Base-by-base conservation (phyloP, 1,284 basidiomycete genomes). In the Austroboletus rostrupii region DNA sequence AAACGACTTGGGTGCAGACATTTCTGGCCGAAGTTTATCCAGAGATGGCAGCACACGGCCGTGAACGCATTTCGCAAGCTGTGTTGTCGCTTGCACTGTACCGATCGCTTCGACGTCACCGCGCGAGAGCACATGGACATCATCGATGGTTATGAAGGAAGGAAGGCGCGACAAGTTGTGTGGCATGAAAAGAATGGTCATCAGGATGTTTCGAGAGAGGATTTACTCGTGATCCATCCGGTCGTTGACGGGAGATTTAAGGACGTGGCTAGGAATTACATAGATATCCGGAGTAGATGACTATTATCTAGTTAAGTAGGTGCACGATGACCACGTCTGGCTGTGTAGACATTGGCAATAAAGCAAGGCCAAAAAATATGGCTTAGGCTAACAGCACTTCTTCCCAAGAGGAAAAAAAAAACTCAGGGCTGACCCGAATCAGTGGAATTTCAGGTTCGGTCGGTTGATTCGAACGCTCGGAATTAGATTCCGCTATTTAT, bases 121-220 rank as follows among this genome's bases (percentile, higher is more conserved):
- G 72, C 72, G 47, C 73, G 78, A 42, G 88, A 92, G 63, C 85
- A 92, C 61, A 92, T 93, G 90, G 82, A 79, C 53, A 63, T 61
- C 5, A 81, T 92, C 0, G 90, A 94, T 64, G 76, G 77, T 44
- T 87, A 82, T 58, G 80, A 92, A 57, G 87, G 90, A 45, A 66
- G 69, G 38, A 70, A 65, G 44, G 66, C 71, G 20, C 70, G 75
- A 31, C 66, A 58, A 45, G 73, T 74, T 26, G 56, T 59, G 45
- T 56, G 53, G 31, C 57, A 59, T 29, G 53, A 57, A 7, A 53
- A 61, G 33, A 55, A 62, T 44, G 61, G 63, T 16, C 57, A 57
- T 47, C 60, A 70, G 36, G 55, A 61, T 20, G 66, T 60, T 26
- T 47, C 68, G 20, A 73, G 74, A 21, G 73, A 77, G 10, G 82